Base-by-base conservation (phyloP, 192 early-diverging fungal genomes). In the Umbelopsis sp. region DNA sequence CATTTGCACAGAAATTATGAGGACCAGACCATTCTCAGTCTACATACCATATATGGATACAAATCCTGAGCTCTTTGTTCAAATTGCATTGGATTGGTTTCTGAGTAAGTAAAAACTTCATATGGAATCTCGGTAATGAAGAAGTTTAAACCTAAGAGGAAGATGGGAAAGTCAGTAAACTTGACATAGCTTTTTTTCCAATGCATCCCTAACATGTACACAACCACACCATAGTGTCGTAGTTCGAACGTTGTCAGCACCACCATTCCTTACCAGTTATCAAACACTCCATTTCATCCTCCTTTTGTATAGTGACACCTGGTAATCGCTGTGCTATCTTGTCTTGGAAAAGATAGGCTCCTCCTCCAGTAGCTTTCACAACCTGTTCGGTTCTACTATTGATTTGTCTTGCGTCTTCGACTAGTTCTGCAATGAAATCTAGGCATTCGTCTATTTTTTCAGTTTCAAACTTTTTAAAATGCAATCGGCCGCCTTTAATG, bases 381-480 rank as follows among this genome's bases (percentile, higher is more conserved):
- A 94, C 85, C 32, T 85, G 83, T 44, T 83, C 78, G 32, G 72
- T 76, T 22, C 68, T 71, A 50, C 69, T 72, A 56, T 69, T 44
- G 3, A 65, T 66, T 44, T 74, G 71, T 34, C 73, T 73, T 36
- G 76, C 79, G 36, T 82, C 78, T 45, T 76, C 54, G 45, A 97
- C 71, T 32, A 97, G 80, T 4, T 83, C 77, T 25, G 80, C 75
- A 71, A 97, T 91, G 70, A 96, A 98, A 34, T 87, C 90, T 21
- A 97, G 84, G 81, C 95, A 97, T 69, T 93, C 84, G 31, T 97
- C 92, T 47, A 97, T 92, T 69, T 95, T 88, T 80, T 95, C 93
- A 0, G 97, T 98, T 74, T 98, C 96, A 71, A 98, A 97, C 74
- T 93, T 95, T 69, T 87, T 88, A 77, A 98, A 98, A 81, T 96